Conservation (phyloP, 805 yeast species). For the Myxozyma mucilagina region DNA sequence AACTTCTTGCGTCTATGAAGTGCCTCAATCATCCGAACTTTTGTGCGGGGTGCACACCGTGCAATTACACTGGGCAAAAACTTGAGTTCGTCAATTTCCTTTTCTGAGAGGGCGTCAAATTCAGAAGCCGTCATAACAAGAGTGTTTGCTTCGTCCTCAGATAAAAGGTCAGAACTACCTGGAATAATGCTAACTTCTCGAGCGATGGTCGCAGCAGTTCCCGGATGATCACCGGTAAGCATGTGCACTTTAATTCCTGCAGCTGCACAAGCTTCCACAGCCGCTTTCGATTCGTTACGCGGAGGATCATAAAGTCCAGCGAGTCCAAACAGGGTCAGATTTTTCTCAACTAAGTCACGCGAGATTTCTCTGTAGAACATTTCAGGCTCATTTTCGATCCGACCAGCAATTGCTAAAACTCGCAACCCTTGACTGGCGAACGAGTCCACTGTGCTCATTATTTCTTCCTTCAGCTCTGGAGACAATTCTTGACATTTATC, state of each 20-base stretch:
- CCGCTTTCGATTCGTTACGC: slow-evolving; percentile 62
- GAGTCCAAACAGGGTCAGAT: slow-evolving; percentile 61
- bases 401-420: slow-evolving; percentile 66
- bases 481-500: slow-evolving; percentile 30
- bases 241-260: slow-evolving; percentile 80
- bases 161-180: slow-evolving; percentile 44
- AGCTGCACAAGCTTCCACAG: slow-evolving; percentile 64
- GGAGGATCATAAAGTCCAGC: slow-evolving; percentile 84
- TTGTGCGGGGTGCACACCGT: slow-evolving; percentile 79
- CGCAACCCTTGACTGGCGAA: slow-evolving; percentile 67
- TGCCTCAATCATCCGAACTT: slow-evolving; percentile 79
- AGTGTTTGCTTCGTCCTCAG: slow-evolving; percentile 36
- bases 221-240: slow-evolving; percentile 82
- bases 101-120: slow-evolving; percentile 64
- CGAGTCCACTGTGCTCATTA: slow-evolving; percentile 58
- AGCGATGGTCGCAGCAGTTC: slow-evolving; percentile 77
- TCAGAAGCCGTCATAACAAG: slow-evolving; percentile 69
- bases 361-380: slow-evolving; percentile 34
- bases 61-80: slow-evolving; percentile 77
- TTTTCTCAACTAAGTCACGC: slow-evolving; percentile 53
- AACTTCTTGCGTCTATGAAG: slow-evolving; percentile 60
- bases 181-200: slow-evolving; percentile 79
- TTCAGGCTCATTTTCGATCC: slow-evolving; percentile 36
- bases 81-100: slow-evolving; percentile 61
- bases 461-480: slow-evolving; percentile 43